Evolutionary conservation across 495 filamentous ascomycete genomes (phyloP).

Genomic region (Tuber borchii): DNA sequence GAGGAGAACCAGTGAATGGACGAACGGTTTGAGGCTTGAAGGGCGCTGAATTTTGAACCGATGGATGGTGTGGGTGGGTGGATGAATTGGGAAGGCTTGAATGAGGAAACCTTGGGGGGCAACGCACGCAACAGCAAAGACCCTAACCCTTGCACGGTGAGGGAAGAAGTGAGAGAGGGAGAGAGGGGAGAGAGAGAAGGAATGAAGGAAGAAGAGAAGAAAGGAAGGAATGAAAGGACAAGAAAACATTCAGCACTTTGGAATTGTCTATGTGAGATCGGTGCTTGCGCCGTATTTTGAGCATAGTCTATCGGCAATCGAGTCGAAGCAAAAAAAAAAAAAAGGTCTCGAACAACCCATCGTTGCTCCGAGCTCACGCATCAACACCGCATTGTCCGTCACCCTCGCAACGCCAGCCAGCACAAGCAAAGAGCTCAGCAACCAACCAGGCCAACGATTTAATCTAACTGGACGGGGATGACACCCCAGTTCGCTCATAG

Average conservation of each 20-base stretch:
- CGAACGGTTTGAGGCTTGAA: neutral
- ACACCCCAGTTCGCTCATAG: too few relatives aligned
- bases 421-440: neutral
- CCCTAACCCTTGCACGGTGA: neutral
- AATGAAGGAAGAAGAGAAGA: neutral
- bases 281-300: conserved; percentile 3
- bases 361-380: too few relatives aligned
- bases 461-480: too few relatives aligned
- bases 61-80: too few relatives aligned
- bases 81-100: too few relatives aligned
- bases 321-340: conserved; percentile 12
- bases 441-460: neutral
- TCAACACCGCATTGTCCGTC: neutral
- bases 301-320: conserved; percentile 2
- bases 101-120: neutral
- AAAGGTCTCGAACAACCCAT: conserved; percentile 4
- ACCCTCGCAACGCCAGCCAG: neutral
- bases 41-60: neutral
- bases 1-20: conserved; percentile 7
- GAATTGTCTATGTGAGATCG: conserved; percentile 4
- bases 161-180: conserved; percentile 6
- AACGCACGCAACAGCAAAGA: neutral
- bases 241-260: neutral
- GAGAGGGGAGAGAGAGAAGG: neutral
- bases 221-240: conserved; percentile 1